Evolutionary conservation across 495 filamentous ascomycete species (phyloP).

Genomic region (Talaromyces liani): DNA sequence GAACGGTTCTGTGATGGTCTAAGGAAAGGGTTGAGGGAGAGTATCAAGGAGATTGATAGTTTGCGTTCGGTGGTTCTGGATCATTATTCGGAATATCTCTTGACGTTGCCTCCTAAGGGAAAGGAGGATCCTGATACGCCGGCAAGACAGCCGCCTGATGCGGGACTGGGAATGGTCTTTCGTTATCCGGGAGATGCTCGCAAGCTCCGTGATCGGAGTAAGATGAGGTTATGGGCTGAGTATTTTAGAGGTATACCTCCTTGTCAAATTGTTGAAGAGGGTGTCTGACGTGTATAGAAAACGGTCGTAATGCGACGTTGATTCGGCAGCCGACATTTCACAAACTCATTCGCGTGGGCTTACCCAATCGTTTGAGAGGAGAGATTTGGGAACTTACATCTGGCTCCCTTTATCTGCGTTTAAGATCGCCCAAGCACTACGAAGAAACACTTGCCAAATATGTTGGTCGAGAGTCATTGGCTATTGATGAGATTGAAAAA

Average conservation of each 20-base stretch:
- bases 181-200: conserved; percentile 94
- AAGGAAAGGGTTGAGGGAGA: conserved; percentile 78
- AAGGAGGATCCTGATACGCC: conserved; percentile 28
- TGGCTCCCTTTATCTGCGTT: conserved; percentile 77
- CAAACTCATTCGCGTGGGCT: conserved; percentile 89
- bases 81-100: conserved; percentile 90
- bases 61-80: conserved; percentile 68
- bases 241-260: conserved; percentile 62
- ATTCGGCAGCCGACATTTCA: conserved; percentile 95
- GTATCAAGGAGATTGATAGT: conserved; percentile 77
- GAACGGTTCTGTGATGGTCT: conserved; percentile 94
- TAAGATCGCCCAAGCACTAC: conserved; percentile 80
- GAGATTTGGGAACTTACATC: conserved; percentile 96
- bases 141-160: conserved; percentile 70
- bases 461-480: conserved; percentile 74
- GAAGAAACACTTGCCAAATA: conserved; percentile 76
- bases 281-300: conserved; percentile 49
- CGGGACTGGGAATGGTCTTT: conserved; percentile 87
- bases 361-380: conserved; percentile 86
- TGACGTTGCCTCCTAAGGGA: conserved; percentile 42
- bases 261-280: neutral
- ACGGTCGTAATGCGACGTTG: conserved; percentile 86
- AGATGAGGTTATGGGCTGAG: conserved; percentile 96
- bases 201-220: conserved; percentile 88
- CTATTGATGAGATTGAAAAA: conserved; percentile 98